Evolutionary conservation across 768 basidiomycete genomes (phyloP).

Genomic region (Suillus cothurnatus): DNA sequence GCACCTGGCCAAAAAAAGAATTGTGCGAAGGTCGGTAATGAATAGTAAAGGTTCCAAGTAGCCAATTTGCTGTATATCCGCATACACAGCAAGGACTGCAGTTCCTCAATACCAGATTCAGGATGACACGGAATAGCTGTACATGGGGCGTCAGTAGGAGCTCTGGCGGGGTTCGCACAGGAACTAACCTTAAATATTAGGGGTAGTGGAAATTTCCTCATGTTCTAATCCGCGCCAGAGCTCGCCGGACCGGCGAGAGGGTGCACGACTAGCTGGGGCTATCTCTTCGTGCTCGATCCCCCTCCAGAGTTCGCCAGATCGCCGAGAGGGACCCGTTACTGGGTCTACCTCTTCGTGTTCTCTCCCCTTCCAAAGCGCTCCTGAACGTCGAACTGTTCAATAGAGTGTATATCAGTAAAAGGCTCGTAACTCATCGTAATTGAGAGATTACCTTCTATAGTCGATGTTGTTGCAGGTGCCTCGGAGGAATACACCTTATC

Average conservation of each 20-base stretch:
- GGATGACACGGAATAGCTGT: neutral
- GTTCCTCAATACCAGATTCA: neutral
- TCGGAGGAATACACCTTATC: slow-evolving; percentile 17
- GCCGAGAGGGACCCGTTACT: neutral
- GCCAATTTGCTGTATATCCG: neutral
- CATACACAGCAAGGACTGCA: neutral
- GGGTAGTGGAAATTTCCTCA: neutral
- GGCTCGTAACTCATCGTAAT: neutral
- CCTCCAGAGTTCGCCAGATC: slow-evolving; percentile 2
- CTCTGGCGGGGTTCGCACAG: neutral
- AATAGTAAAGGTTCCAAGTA: neutral
- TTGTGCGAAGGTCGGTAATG: neutral
- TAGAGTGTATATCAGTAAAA: neutral
- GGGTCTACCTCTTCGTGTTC: neutral
- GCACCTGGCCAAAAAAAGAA: neutral
- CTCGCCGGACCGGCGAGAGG: neutral
- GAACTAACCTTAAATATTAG: neutral
- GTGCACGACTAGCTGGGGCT: neutral
- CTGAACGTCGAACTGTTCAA: neutral
- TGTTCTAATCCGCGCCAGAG: slow-evolving; percentile 2
- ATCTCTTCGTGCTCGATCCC: too few species aligned
- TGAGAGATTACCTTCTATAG: neutral
- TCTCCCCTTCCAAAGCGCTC: neutral
- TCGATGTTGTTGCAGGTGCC: neutral
- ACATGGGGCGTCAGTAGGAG: neutral